A percentile compares a stretch with the other conserved stretches of the same genome.
phyloP scores from a whole-genome alignment of 2,329 filamentous ascomycete species.

The Clonostachys rhizophaga region DNA sequence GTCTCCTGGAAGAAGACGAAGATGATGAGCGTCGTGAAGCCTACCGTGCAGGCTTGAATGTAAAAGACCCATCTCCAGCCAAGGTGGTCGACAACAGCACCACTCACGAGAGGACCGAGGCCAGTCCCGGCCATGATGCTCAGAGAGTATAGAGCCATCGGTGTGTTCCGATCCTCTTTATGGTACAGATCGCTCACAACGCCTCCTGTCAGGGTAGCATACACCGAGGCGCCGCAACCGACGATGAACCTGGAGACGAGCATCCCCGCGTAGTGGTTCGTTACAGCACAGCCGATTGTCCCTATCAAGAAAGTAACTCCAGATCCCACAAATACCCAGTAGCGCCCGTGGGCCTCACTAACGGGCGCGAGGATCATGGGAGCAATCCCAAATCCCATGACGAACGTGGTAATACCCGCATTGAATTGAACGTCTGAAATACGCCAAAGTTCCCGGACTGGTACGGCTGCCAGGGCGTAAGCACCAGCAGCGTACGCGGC shows the following conservation, averaged over 20 bases:
- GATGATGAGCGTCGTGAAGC: constrained; percentile 47
- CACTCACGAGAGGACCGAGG: constrained; percentile 54
- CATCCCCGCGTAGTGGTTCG: constrained; percentile 55
- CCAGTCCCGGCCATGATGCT: constrained; percentile 60
- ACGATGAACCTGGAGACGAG: constrained; percentile 57
- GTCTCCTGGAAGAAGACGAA: constrained; percentile 62
- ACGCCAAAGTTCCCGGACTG: constrained; percentile 51
- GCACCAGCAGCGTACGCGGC: constrained; percentile 62
- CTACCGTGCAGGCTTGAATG: constrained; percentile 56
- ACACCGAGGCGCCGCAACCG: constrained; percentile 54
- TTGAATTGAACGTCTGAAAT: constrained; percentile 51
- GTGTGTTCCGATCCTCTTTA: constrained; percentile 58
- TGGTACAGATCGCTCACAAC: constrained; percentile 65
- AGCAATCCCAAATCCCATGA: constrained; percentile 57
- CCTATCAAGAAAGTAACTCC: constrained; percentile 25
- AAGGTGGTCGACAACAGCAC: constrained; percentile 51
- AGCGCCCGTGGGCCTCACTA: constrained; percentile 50
- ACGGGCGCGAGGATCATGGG: constrained; percentile 67
- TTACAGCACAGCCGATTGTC: constrained; percentile 53
- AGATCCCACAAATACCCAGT: constrained; percentile 19
- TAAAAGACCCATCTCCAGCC: constrained; percentile 67
- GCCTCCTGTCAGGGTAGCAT: constrained; percentile 47
- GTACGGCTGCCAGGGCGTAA: constrained; percentile 51
- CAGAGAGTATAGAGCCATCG: constrained; percentile 64
- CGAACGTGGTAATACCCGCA: constrained; percentile 60